Conservation (phyloP, 257 asterid genomes). For the Solanum corneliomulleri region DNA sequence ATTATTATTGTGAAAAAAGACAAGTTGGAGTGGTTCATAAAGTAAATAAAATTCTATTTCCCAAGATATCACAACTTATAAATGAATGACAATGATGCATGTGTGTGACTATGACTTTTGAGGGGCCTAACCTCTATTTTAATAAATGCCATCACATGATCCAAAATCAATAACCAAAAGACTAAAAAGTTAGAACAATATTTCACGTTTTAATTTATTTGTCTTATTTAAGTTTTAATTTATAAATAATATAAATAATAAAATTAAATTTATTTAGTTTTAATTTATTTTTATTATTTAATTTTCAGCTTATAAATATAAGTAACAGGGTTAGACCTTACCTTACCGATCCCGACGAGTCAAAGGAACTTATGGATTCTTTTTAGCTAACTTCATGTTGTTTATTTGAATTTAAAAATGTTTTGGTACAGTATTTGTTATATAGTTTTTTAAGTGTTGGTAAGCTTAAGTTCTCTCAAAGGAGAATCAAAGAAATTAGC, state of each 20-base stretch:
- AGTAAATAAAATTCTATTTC: neutral
- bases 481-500: neutral
- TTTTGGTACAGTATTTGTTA: constrained; percentile 4
- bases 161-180: constrained; percentile 10
- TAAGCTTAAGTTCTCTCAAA: neutral
- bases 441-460: neutral
- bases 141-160: constrained; percentile 32
- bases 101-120: constrained; percentile 37
- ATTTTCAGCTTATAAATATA: neutral
- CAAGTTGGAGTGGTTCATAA: neutral
- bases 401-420: constrained; percentile 2
- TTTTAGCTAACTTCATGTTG: neutral
- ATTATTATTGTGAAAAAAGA: neutral
- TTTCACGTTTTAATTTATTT: neutral
- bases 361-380: neutral
- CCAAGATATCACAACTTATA: constrained; percentile 10
- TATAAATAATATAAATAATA: too few relatives aligned
- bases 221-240: too few relatives aligned
- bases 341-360: neutral
- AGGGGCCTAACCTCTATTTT: constrained; percentile 9
- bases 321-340: neutral
- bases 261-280: too few relatives aligned
- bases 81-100: constrained; percentile 23
- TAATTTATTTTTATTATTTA: too few relatives aligned
- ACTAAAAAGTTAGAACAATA: neutral